Evolutionary conservation across 2,329 filamentous ascomycete species (phyloP), one percentile per base, ranked within the genome.

Genomic region (Exophiala lecanii-corni): DNA sequence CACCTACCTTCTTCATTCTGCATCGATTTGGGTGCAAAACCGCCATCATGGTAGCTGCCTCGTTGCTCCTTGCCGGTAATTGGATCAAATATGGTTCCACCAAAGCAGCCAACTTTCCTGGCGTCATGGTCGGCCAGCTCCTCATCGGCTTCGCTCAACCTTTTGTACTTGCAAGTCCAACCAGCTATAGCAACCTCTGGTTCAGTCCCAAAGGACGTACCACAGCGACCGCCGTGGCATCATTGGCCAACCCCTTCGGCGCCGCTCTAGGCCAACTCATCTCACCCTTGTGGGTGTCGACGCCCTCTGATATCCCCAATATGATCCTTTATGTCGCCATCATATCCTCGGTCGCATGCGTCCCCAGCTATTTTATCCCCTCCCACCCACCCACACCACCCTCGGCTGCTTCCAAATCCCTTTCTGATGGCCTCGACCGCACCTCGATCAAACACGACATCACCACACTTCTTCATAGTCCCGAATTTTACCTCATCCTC

Each of bases 111-210:
- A 67, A 78, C 17, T 94, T 86, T 59, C 81, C 81, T 31, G 74
- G 85, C 33, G 82, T 88, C 49, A 87, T 97, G 84, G 82, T 94
- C 55, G 91, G 91, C 3, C 91, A 97, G 68, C 84, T 97, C 61
- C 63, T 98, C 47, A 88, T 86, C 39, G 92, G 91, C 1, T 74
- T 96, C 28, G 82, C 88, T 1, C 92, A 98, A 61, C 89, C 92
- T 0, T 97, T 97, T 62, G 87, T 94, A 9, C 78, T 97, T 7
- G 81, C 84, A 5, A 88, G 91, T 0, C 91, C 92, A 1, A 91
- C 92, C 0, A 75, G 87, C 49, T 98, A 94, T 66, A 92, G 86
- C 41, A 89, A 96, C 61, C 71, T 95, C 47, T 97, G 92, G 92
- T 97, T 97, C 67, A 89, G 87, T 2, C 82, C 85, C 56, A 70